Base-by-base conservation (phyloP, 176 grass and related monocot genomes). In the Bothriochloa decipiens region DNA sequence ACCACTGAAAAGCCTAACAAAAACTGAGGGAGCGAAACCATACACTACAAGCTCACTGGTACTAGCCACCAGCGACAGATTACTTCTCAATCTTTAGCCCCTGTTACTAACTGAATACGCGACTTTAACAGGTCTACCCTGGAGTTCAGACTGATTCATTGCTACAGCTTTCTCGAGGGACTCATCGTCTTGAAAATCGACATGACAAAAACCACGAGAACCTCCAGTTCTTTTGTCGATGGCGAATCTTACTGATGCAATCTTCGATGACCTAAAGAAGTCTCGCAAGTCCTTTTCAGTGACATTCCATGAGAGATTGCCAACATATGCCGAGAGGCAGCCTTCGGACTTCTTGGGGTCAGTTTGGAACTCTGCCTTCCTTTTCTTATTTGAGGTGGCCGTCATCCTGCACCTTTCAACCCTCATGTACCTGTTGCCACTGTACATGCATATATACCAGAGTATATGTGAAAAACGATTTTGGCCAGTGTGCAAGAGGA, bases 121-220 rank as follows among this genome's bases (percentile, higher is more conserved):
- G 55, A 98, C 87, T 76, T 94, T 95, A 23, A 96, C 83, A 63
- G 96, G 89, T 22, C 93, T 88, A 12, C 96, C 91, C 2, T 72
- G 75, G 57, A 96, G 67, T 40, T 92, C 87, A 83, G 71, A 77
- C 64, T 99, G 93, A 39, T 96, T 94, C 90, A 94, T 92, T 33
- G 77, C 80, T 9, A 99, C 76, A 53, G 91, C 93, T 81, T 84
- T 90, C 79, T 96, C 93, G 41, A 96, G 88, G 0, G 93, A 99
- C 8, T 94, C 66, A 0, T 94, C 93, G 5, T 98, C 93, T 70
- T 96, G 73, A 42, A 99, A 96, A 84, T 99, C 96, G 26, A 96
- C 62, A 65, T 99, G 93, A 43, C 89, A 91, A 82, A 96, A 99
- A 47, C 96, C 96, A 1, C 88, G 82, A 49, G 78, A 91, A 69